Evolutionary conservation across 2,329 filamentous ascomycete genomes (phyloP).

Genomic region (Exophiala mesophila): DNA sequence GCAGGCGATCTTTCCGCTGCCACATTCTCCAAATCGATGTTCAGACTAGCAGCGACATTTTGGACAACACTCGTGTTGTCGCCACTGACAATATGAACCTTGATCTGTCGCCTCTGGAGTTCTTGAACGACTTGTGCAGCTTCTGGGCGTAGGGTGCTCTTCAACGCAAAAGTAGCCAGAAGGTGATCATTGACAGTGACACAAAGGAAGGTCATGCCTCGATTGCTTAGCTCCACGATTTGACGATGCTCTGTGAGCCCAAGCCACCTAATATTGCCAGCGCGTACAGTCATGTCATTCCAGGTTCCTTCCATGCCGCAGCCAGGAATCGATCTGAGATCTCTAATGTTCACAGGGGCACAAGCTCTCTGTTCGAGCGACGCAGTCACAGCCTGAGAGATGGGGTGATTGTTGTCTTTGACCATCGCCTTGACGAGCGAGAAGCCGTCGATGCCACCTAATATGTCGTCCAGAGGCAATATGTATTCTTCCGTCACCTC

Average conservation of each 20-base stretch:
- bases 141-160: conserved; percentile 45
- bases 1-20: conserved; percentile 47
- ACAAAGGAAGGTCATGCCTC: conserved; percentile 52
- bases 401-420: conserved; percentile 45
- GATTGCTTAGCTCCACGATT: conserved; percentile 33
- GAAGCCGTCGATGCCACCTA: background rate
- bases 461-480: conserved; percentile 1
- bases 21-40: conserved; percentile 38
- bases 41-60: conserved; percentile 40
- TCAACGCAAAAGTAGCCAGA: conserved; percentile 48
- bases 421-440: conserved; percentile 9
- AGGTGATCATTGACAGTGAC: conserved; percentile 46
- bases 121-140: conserved; percentile 49
- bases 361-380: conserved; percentile 34
- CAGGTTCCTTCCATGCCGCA: conserved; percentile 26
- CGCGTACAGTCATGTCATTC: conserved; percentile 12
- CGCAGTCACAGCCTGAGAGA: conserved; percentile 45
- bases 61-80: conserved; percentile 49
- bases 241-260: conserved; percentile 29
- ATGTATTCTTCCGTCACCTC: conserved; percentile 32
- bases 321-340: conserved; percentile 28
- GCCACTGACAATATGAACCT: conserved; percentile 53
- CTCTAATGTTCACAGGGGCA: conserved; percentile 18
- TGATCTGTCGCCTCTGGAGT: conserved; percentile 46
- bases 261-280: conserved; percentile 34